Base-by-base conservation (phyloP, 1,284 basidiomycete species). In the Irpex sp. region DNA sequence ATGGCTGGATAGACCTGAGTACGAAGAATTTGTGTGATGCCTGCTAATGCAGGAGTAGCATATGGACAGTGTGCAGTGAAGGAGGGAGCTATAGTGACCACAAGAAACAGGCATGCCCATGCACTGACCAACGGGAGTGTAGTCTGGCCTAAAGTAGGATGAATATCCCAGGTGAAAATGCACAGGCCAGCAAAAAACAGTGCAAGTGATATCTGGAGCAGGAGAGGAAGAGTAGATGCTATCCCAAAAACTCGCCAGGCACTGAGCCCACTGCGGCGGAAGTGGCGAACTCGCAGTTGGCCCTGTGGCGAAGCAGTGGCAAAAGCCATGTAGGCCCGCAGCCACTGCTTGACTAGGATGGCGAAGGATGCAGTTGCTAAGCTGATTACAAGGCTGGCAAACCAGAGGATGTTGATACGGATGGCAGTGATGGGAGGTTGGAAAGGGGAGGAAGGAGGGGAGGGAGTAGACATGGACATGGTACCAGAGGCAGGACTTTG, bases 261-360 rank as follows among this genome's bases (percentile, higher is more conserved):
- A 0, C 55, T 18, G 2, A 63, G 52, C 0, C 60, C 58, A 5
- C 53, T 16, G 16, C 37, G 57, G 12, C 62, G 62, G 18, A 61
- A 62, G 5, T 62, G 57, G 8, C 58, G 53, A 23, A 59, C 33
- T 7, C 61, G 61, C 18, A 53, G 58, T 12, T 36, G 42, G 0
- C 58, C 58, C 9, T 53, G 49, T 6, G 61, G 58, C 0, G 58
- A 56, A 5, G 37, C 19, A 5, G 53, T n/a, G 8, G 57, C 18
- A 9, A 51, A 58, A 1, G 9, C 19, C 33, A 35, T 1, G 33
- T 35, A 35, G 8, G 58, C 39, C 7, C 60, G 48, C 16, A 66
- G 61, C 65, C 65, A 66, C 54, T 66, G 65, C 21, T 63, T 66
- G 42, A 63, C 60, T 10, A 59, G 58, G 28, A 66, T 64, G 18